These are phyloP conservation scores for Sporothrix humicola DNA, from an alignment of 2,329 filamentous ascomycete species.

Conservation along the genomic window DNA sequence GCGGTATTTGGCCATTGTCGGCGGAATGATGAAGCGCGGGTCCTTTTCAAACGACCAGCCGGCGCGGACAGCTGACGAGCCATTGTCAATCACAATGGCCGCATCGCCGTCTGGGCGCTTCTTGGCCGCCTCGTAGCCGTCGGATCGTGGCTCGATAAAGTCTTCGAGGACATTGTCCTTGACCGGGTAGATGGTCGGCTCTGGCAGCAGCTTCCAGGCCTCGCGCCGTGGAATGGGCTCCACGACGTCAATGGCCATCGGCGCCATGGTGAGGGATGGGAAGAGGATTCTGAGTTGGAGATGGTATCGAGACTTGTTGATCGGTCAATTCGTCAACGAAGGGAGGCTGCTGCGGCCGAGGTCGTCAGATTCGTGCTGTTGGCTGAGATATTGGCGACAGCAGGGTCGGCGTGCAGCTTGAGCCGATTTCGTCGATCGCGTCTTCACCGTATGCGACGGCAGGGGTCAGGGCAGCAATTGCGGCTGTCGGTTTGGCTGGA, in stretches of 20 bases:
- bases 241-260: slow-evolving; percentile 59
- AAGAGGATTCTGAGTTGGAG: neutral
- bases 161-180: slow-evolving; percentile 67
- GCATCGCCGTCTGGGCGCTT: slow-evolving; percentile 55
- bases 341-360: neutral
- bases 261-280: slow-evolving; percentile 51
- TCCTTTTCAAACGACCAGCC: slow-evolving; percentile 91
- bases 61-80: slow-evolving; percentile 85
- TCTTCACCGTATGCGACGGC: slow-evolving; percentile 17
- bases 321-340: too few species aligned
- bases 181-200: slow-evolving; percentile 64
- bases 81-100: slow-evolving; percentile 45
- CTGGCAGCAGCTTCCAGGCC: slow-evolving; percentile 54
- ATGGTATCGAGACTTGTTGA: too few species aligned
- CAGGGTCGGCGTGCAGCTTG: neutral
- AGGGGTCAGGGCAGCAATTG: neutral
- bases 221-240: slow-evolving; percentile 49
- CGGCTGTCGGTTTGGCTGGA: neutral
- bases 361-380: neutral
- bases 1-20: slow-evolving; percentile 92
- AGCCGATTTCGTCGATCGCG: neutral
- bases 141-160: slow-evolving; percentile 59
- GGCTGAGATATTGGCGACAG: neutral
- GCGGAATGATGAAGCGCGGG: slow-evolving; percentile 81
- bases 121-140: slow-evolving; percentile 74